These are phyloP conservation scores for Chlorokybus atmophyticus DNA, from an alignment of 139 green algal species.

Conservation along the genomic window DNA sequence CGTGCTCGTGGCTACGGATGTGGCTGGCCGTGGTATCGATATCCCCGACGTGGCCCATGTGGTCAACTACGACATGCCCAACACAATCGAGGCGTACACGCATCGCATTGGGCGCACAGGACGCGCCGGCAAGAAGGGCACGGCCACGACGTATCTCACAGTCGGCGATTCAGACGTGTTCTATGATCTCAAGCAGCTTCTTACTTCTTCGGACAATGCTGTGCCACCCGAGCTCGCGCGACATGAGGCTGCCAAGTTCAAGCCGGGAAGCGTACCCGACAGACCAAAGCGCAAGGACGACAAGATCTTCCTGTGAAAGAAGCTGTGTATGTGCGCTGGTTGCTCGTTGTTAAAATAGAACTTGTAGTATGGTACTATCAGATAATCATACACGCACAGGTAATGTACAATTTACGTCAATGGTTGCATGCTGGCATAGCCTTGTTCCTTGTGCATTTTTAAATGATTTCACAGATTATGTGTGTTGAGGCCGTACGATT, in stretches of 20 bases:
- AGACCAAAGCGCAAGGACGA: no score
- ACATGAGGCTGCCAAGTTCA: slow-evolving; percentile 31
- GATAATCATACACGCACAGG: no score
- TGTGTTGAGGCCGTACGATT: no score
- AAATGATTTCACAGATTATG: no score
- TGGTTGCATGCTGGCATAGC: no score
- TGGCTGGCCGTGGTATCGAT: slow-evolving; percentile 94
- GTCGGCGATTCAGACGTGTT: slow-evolving; percentile 63
- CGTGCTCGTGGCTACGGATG: slow-evolving; percentile 92
- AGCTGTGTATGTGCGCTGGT: no score
- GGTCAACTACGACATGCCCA: slow-evolving; percentile 96
- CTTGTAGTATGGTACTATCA: no score
- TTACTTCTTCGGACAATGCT: neutral
- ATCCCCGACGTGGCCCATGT: slow-evolving; percentile 79
- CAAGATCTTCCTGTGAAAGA: no score
- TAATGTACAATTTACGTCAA: no score
- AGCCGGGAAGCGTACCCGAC: slow-evolving; percentile 20
- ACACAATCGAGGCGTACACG: slow-evolving; percentile 90
- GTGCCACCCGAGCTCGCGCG: slow-evolving; percentile 23
- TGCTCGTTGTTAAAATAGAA: no score
- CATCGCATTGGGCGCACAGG: slow-evolving; percentile 55
- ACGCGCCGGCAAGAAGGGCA: slow-evolving; percentile 48
- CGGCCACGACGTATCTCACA: slow-evolving; percentile 82
- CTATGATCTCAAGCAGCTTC: slow-evolving; percentile 71
- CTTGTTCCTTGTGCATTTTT: no score